A percentile compares a stretch with the other conserved stretches of the same genome.
phyloP scores from a whole-genome alignment of 257 asterid species.

The Solanum etuberosum region DNA sequence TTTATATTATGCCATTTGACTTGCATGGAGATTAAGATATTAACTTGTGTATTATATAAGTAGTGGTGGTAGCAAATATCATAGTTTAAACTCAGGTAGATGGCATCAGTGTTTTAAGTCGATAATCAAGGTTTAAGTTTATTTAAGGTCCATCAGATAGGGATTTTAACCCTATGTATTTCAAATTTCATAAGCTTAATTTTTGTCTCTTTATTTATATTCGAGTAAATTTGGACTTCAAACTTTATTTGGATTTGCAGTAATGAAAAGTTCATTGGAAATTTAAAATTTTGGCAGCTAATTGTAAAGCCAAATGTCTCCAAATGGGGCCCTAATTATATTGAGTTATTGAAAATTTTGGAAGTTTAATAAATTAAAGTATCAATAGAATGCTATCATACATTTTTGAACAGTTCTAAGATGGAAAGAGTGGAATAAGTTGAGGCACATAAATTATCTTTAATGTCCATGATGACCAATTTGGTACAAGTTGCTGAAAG shows the following conservation, averaged over 20 bases:
- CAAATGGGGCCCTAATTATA: neutral
- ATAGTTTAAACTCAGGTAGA: neutral
- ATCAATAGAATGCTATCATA: neutral
- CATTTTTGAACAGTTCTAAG: neutral
- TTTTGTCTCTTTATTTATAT: neutral
- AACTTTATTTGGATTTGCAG: neutral
- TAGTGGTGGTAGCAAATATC: neutral
- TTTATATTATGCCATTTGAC: neutral
- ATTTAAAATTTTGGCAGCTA: neutral
- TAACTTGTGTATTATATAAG: neutral
- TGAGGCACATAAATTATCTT: neutral
- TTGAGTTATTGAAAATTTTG: neutral
- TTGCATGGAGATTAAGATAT: neutral
- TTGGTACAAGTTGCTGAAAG: slow-evolving; percentile 4
- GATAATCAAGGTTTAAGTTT: neutral
- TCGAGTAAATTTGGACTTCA: neutral
- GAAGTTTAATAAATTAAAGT: neutral
- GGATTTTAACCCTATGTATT: neutral
- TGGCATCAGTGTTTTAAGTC: neutral
- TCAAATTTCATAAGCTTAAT: neutral
- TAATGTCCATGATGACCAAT: neutral
- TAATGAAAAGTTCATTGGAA: neutral
- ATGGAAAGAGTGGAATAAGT: neutral
- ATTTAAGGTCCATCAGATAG: neutral
- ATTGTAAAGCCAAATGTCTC: neutral